Percentiles rank a stretch among this genome's conserved stretches.
Evolutionary conservation across 148 eudicot genomes (phyloP).

Genomic region (Arbutus unedo): DNA sequence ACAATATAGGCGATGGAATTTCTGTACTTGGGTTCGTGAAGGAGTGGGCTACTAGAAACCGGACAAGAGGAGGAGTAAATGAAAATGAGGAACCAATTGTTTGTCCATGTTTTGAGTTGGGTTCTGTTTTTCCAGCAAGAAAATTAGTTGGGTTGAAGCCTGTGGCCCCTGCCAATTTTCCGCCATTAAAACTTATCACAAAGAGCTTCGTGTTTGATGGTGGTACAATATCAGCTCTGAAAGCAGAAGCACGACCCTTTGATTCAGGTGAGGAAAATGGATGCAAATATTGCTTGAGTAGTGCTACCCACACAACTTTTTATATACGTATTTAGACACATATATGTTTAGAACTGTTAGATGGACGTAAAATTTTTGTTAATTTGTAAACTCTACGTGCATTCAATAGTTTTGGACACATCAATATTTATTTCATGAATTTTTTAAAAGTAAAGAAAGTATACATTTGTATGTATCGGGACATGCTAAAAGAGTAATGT

Average conservation of each 20-base stretch:
- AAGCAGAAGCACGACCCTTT: not conserved
- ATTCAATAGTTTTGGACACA: no score
- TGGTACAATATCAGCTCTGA: not conserved
- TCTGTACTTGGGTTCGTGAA: not conserved
- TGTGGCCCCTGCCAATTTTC: not conserved
- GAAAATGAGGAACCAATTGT: not conserved
- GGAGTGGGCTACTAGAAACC: not conserved
- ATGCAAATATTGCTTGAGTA: no score
- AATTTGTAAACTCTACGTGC: no score
- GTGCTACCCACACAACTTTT: no score
- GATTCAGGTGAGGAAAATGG: no score
- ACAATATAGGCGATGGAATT: not conserved
- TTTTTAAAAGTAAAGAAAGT: no score
- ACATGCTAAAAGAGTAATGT: no score
- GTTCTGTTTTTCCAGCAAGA: not conserved
- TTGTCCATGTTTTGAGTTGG: not conserved
- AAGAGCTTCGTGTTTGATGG: conserved; percentile 11
- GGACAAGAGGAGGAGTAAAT: not conserved
- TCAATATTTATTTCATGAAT: no score
- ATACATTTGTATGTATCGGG: no score
- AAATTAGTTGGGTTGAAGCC: not conserved
- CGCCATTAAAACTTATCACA: not conserved
- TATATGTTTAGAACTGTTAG: no score
- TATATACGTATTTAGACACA: no score
- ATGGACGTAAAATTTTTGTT: no score